Conservation (phyloP, 83 land plant genomes). For the Picea abies region DNA sequence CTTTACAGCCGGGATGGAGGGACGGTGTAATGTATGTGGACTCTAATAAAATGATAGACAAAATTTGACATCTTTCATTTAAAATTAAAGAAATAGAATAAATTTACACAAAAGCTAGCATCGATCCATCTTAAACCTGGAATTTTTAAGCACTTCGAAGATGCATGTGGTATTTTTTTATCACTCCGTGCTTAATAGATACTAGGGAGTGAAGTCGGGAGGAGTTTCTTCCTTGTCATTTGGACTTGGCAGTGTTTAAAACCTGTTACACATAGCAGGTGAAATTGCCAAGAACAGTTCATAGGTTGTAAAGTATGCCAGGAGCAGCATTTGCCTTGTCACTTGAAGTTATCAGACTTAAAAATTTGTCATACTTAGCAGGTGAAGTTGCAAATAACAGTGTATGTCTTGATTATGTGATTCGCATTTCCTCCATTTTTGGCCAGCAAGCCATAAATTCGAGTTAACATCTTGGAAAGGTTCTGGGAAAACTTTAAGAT, state of each 20-base stretch:
- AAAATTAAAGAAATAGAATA: too few species aligned
- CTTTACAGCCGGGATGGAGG: too few species aligned
- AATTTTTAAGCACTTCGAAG: too few species aligned
- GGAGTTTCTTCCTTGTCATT: neutral
- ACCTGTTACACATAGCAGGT: neutral
- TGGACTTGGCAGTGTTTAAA: neutral
- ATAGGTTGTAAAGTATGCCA: neutral
- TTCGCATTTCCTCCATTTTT: neutral
- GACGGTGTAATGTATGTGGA: too few species aligned
- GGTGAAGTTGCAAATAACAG: neutral
- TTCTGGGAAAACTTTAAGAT: neutral
- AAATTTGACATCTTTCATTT: too few species aligned
- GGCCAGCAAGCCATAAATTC: neutral
- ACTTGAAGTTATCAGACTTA: too few species aligned
- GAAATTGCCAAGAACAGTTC: neutral
- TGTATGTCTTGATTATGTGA: neutral
- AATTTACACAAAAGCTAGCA: too few species aligned
- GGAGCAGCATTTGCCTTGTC: neutral
- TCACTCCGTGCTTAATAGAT: too few species aligned
- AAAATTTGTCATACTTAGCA: neutral
- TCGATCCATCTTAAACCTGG: too few species aligned
- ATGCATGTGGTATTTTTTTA: too few species aligned
- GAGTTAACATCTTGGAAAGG: neutral
- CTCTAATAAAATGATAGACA: too few species aligned
- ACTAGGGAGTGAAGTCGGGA: too few species aligned